A percentile compares a stretch with the other conserved stretches of the same genome.
phyloP scores from a whole-genome alignment of 2,329 filamentous ascomycete species.

The Helminthosporium solani region DNA sequence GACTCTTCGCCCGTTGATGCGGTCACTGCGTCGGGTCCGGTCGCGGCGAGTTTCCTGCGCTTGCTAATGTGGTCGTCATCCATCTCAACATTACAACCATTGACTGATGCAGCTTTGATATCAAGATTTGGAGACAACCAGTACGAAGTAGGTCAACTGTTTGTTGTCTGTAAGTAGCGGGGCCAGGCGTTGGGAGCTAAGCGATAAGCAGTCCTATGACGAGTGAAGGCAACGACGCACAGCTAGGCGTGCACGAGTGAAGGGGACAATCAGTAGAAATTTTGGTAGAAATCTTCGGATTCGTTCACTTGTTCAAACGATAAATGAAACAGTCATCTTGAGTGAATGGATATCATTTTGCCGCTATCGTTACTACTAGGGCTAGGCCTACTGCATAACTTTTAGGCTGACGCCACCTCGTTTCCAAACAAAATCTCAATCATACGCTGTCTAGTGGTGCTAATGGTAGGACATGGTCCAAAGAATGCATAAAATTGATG shows the following conservation, averaged over 20 bases:
- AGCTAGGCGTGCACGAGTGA: too few relatives aligned
- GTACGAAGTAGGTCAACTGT: too few relatives aligned
- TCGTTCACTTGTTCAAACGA: too few relatives aligned
- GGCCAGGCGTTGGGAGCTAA: too few relatives aligned
- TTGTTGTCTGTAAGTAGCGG: slow-evolving; percentile 1
- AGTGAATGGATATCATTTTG: slow-evolving; percentile 19
- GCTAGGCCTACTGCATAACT: slow-evolving; percentile 15
- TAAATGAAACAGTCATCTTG: too few relatives aligned
- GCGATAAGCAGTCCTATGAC: too few relatives aligned
- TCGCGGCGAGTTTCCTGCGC: slow-evolving; percentile 24
- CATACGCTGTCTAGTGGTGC: slow-evolving; percentile 33
- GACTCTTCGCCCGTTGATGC: slow-evolving; percentile 2
- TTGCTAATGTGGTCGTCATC: slow-evolving; percentile 20
- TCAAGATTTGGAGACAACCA: too few relatives aligned
- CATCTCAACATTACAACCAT: too few relatives aligned
- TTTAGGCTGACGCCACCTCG: slow-evolving; percentile 18
- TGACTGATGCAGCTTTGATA: not conserved
- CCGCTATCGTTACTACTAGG: slow-evolving; percentile 17
- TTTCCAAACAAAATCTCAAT: slow-evolving; percentile 20
- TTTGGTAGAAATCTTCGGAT: too few relatives aligned
- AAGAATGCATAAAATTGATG: slow-evolving; percentile 31
- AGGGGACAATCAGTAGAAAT: too few relatives aligned
- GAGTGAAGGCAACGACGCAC: too few relatives aligned
- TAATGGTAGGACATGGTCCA: slow-evolving; percentile 23
- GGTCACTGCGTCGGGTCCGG: slow-evolving; percentile 2